A percentile compares a stretch with the other conserved stretches of the same genome.
These are phyloP conservation scores for Aspergillus wentii DNA, from an alignment of 495 filamentous ascomycete genomes.

Conservation along the genomic window DNA sequence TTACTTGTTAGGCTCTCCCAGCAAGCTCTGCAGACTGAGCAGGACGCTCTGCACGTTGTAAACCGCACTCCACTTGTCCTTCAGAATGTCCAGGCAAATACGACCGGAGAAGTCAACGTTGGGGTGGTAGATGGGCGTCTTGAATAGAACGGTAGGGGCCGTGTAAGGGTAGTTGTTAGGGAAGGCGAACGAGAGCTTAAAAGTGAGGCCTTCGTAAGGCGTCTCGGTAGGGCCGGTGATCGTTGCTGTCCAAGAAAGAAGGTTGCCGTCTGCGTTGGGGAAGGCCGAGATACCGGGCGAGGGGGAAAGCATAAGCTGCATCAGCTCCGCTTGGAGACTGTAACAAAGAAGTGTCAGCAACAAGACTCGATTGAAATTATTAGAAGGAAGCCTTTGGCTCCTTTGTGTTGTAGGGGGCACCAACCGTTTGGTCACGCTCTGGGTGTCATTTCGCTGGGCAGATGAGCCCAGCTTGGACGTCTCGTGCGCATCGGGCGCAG, in stretches of 20 bases:
- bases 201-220: slow-evolving; percentile 79
- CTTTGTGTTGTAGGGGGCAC: slow-evolving; percentile 9
- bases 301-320: slow-evolving; percentile 94
- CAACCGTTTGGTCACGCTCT: slow-evolving; percentile 78
- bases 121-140: slow-evolving; percentile 89
- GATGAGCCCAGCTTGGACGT: slow-evolving; percentile 55
- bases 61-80: slow-evolving; percentile 95
- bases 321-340: slow-evolving; percentile 93
- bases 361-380: too few relatives aligned
- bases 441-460: slow-evolving; percentile 53
- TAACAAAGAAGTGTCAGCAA: slow-evolving; percentile 10
- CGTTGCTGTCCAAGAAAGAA: slow-evolving; percentile 87
- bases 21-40: slow-evolving; percentile 87
- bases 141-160: slow-evolving; percentile 89
- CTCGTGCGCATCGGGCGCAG: slow-evolving; percentile 56
- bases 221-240: slow-evolving; percentile 90
- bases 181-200: slow-evolving; percentile 93
- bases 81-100: slow-evolving; percentile 94
- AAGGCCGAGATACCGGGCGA: slow-evolving; percentile 95
- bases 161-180: slow-evolving; percentile 90
- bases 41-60: slow-evolving; percentile 94
- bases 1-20: slow-evolving; percentile 98
- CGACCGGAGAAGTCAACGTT: slow-evolving; percentile 91
- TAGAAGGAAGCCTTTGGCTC: slow-evolving; percentile 5
- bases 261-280: slow-evolving; percentile 82